A percentile compares a stretch with the other conserved stretches of the same genome.
phyloP scores from a whole-genome alignment of 305 asterid genomes.

The Solanum hybrid region DNA sequence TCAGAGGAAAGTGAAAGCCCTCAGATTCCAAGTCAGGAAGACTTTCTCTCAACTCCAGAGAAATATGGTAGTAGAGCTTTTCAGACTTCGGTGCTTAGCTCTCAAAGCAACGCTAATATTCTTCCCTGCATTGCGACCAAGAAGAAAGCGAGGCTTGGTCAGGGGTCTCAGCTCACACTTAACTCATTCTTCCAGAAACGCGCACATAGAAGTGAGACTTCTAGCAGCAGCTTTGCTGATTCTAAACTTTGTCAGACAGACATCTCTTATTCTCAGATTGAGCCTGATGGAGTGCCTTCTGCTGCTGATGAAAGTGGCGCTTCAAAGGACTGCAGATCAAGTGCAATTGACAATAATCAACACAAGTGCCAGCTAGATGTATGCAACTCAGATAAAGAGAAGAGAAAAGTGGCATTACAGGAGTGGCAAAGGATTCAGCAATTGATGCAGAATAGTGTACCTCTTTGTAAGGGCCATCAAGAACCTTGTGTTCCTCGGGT shows the following conservation, averaged over 20 bases:
- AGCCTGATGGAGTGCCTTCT: conserved; percentile 17
- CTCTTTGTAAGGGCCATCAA: conserved; percentile 88
- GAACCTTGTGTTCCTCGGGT: conserved; percentile 85
- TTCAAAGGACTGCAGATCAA: conserved; percentile 22
- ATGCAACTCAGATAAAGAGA: conserved; percentile 38
- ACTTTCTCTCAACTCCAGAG: conserved; percentile 16
- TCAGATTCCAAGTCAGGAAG: conserved; percentile 29
- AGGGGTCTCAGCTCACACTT: conserved; percentile 79
- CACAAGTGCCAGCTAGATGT: conserved; percentile 19
- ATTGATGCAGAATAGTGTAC: conserved; percentile 79
- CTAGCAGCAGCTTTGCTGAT: conserved; percentile 21
- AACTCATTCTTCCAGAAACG: conserved; percentile 61
- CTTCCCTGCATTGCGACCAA: conserved; percentile 28
- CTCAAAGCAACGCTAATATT: conserved; percentile 22
- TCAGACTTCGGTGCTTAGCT: conserved; percentile 12
- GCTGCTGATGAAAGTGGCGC: conserved; percentile 22
- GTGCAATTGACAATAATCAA: conserved; percentile 18
- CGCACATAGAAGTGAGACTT: conserved; percentile 20
- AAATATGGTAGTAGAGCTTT: conserved; percentile 23
- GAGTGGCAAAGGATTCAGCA: conserved; percentile 98
- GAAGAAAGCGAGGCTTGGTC: conserved; percentile 52
- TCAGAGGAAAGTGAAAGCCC: conserved; percentile 22
- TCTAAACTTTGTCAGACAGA: conserved; percentile 28
- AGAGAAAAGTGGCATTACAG: conserved; percentile 35
- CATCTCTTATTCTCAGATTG: conserved; percentile 22